Percentiles rank a stretch among this genome's conserved stretches.
phyloP scores from a whole-genome alignment of 129 eudicot genomes.

The Logfia minima region DNA sequence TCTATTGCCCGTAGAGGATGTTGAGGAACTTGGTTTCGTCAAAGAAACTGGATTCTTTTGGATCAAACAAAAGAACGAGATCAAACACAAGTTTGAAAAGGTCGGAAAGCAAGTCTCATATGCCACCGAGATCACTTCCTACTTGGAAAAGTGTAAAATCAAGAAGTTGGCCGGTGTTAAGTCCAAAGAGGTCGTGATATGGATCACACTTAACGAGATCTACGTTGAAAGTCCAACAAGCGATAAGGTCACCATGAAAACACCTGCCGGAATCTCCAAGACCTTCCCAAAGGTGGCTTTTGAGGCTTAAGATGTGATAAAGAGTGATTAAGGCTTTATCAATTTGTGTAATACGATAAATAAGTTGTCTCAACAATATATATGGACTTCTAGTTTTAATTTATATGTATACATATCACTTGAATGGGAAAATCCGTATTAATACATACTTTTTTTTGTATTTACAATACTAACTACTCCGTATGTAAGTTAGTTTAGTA shows the following conservation, averaged over 20 bases:
- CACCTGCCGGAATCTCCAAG: neutral
- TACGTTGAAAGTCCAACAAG: neutral
- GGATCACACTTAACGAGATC: slow-evolving; percentile 30
- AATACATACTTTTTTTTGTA: too few species aligned
- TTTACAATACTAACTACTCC: too few species aligned
- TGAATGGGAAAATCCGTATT: too few species aligned
- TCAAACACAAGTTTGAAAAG: slow-evolving; percentile 34
- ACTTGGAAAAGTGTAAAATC: slow-evolving; percentile 30
- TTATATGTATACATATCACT: too few species aligned
- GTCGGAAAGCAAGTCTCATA: neutral
- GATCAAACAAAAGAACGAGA: slow-evolving; percentile 59
- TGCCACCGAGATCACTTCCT: neutral
- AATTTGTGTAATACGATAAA: neutral
- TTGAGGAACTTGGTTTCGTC: slow-evolving; percentile 53
- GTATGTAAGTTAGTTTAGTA: too few species aligned
- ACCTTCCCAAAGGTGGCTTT: neutral
- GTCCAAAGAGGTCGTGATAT: slow-evolving; percentile 56
- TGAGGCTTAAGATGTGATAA: neutral
- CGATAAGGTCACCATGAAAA: slow-evolving; percentile 30
- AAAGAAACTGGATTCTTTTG: slow-evolving; percentile 61
- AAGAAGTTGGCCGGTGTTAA: slow-evolving; percentile 56
- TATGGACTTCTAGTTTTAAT: neutral
- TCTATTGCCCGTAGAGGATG: slow-evolving; percentile 49
- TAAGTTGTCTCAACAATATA: neutral
- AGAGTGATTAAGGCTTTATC: neutral